Conservation (phyloP, 2,329 filamentous ascomycete genomes). For the Fusarium haematococcum region DNA sequence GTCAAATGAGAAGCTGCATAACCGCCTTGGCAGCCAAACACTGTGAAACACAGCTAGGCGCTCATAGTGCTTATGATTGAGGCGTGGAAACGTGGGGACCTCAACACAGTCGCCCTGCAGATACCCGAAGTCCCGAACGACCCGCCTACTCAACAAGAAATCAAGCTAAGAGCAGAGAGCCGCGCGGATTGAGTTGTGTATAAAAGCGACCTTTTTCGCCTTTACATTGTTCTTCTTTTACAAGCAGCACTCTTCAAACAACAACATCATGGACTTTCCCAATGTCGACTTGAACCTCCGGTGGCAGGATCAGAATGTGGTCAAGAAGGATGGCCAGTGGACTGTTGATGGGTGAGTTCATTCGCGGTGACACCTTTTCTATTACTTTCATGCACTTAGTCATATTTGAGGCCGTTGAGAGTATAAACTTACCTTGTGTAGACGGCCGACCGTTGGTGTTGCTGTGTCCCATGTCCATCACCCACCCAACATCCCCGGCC, state of each 20-base stretch:
- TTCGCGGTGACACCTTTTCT: neutral
- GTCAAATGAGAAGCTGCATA: neutral
- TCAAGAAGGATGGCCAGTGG: slow-evolving; percentile 30
- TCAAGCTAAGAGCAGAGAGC: neutral
- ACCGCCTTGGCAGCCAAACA: neutral
- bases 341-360: slow-evolving; percentile 26
- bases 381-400: neutral
- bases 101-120: neutral
- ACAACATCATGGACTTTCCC: slow-evolving; percentile 9
- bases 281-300: slow-evolving; percentile 28
- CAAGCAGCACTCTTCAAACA: neutral
- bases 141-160: neutral
- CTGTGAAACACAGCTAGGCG: neutral
- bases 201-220: neutral
- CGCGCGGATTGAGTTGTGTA: neutral
- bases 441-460: slow-evolving; percentile 23
- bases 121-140: neutral
- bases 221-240: neutral
- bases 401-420: neutral
- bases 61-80: neutral
- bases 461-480: slow-evolving; percentile 14
- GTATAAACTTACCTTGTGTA: neutral
- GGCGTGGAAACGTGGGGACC: neutral
- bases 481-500: slow-evolving; percentile 17
- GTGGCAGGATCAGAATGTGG: slow-evolving; percentile 32